phyloP scores from a whole-genome alignment of 306 rosid species.

The Trifolium subterraneum region DNA sequence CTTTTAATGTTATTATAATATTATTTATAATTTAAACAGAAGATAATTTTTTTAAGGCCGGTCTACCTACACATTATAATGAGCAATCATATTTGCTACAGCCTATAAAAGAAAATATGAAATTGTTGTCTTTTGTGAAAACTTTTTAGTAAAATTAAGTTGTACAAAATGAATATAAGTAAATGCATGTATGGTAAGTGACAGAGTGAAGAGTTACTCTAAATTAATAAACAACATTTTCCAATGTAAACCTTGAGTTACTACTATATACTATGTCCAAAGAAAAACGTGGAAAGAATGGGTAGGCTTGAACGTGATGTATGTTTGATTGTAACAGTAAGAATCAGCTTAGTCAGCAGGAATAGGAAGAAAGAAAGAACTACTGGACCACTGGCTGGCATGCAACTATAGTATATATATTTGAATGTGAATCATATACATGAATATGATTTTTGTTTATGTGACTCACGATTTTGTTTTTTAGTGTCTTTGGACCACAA shows the following conservation, averaged over 20 bases:
- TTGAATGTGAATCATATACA: conserved; percentile 11
- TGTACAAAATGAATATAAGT: too few relatives aligned
- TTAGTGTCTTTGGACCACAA: conserved; percentile 44
- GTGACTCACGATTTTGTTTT: conserved; percentile 18
- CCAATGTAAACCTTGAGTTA: not conserved
- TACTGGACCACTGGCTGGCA: conserved; percentile 34
- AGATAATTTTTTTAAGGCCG: too few relatives aligned
- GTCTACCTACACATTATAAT: too few relatives aligned
- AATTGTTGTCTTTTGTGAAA: too few relatives aligned
- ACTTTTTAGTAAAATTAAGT: too few relatives aligned
- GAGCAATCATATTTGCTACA: too few relatives aligned
- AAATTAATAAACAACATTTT: not conserved
- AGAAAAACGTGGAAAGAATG: conserved; percentile 21
- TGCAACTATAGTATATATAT: not conserved
- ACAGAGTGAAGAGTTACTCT: not conserved
- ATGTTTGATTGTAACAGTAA: conserved; percentile 29
- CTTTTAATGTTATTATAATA: too few relatives aligned
- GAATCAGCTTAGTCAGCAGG: conserved; percentile 27
- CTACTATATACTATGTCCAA: conserved; percentile 1
- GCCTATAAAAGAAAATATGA: too few relatives aligned
- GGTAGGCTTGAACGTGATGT: conserved; percentile 14
- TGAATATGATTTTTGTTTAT: conserved; percentile 28
- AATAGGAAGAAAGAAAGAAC: conserved; percentile 18
- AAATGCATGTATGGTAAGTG: not conserved
- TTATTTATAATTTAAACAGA: too few relatives aligned